Base-by-base conservation (phyloP, 441 rosid genomes). In the Viola pubescens region DNA sequence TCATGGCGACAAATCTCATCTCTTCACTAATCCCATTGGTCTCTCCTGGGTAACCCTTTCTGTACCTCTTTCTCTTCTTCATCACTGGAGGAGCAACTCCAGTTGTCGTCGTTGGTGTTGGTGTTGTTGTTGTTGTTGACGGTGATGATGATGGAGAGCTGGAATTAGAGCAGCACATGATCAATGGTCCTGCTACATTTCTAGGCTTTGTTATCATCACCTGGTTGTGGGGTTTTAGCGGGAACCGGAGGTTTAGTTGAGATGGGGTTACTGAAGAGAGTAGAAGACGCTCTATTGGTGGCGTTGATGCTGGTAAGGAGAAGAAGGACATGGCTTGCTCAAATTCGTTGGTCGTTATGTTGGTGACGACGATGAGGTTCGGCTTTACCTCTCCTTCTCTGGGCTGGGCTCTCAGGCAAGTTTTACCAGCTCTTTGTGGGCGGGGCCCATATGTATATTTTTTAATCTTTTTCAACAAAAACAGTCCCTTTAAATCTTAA, bases 1-100 rank as follows among this genome's bases (percentile, higher is more conserved):
- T 76, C 98, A 87, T 84, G 9, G 97, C 94, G 12, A 91, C 91
- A 67, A 91, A 91, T 70, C 95, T 81, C 97, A 91, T 85, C 75
- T 91, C 98, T 75, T 82, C 94, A 9, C 94, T 81, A 43, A 89
- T 89, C 1, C 98, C 98, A 54, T 75, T 61, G 73, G 44, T 76
- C 73, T 91, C 98, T 44, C 98, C 98, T 14, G 98, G 98, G 66
- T 73, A 81, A 13, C 63, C 82, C 71, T 83, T 87, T 71, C 97
- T 76, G 74, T 84, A 77, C 72, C 83, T 71, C 61, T 69, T 80
- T 66, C 91, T 80, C 77, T 80, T 91, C 72, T 65, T 81, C 34
- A 60, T 57, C 62, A 77, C 75, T 6, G 69, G 76, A 9, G 74
- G 77, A 40, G 63, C 69, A 46, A 41, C 40, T 8, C 37, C 54